Evolutionary conservation across 202 grass and related monocot genomes (phyloP), one percentile per base, ranked within the genome.

Genomic region (Carex sylvatica): DNA sequence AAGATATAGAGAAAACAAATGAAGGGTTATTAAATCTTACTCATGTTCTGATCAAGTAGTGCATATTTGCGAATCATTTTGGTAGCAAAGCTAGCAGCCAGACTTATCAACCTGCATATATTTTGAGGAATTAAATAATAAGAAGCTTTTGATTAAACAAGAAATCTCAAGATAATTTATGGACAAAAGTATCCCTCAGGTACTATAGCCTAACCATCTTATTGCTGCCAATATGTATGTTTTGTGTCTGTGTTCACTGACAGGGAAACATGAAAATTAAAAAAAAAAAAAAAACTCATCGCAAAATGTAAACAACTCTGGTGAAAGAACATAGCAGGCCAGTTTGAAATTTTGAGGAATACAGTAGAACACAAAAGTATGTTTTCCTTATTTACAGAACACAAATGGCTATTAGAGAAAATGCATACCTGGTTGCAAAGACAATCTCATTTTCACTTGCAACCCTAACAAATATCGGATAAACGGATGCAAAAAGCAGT

Each of bases 21-120:
- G 46, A 82, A 67, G 61, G 63, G 22, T 35, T 58, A 78, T 47
- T 68, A 52, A 61, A 79, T 68, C 18, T 86, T 88, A 95, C 87
- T 81, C 74, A 71, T 87, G 42, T 90, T 90, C 61, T 90, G 86
- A 65, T 87, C 89, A 36, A 83, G 75, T 81, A 90, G 36, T 24
- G 89, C 92, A 90, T 98, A 98, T 81, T 47, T 85, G 79, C 87
- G 82, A 36, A 98, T 95, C 88, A 90, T 93, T 93, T 87, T 91
- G 9, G 91, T 98, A 46, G 92, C 91, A 91, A 95, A 98, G 75
- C 87, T 82, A 62, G 94, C 84, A 87, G 95, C 95, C 88, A 98
- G 87, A 86, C 82, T 69, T 88, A 98, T 88, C 80, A 98, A 91
- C 91, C 95, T 98, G 89, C 84, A 95, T 74, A 10, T 75, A n/a